Percentiles rank a stretch among this genome's conserved stretches.
Conservation (phyloP, 225 moss, liverwort and hornwort genomes). For the Thuidium tamariscinum region DNA sequence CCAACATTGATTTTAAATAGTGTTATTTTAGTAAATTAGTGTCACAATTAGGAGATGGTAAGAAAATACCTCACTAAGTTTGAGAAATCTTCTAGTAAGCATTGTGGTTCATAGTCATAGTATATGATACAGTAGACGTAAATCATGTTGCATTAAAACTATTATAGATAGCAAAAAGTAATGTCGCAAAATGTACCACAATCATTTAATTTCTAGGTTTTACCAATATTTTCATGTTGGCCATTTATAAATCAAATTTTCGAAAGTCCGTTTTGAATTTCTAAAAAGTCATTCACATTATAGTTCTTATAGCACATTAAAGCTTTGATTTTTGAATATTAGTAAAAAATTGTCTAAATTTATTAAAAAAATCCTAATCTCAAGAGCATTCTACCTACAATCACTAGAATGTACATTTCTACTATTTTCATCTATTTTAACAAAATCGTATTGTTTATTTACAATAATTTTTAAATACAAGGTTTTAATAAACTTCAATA, state of each 20-base stretch:
- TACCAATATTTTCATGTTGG: not conserved
- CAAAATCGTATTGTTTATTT: not conserved
- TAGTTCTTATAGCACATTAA: not conserved
- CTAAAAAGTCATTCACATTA: not conserved
- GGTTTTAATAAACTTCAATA: not conserved
- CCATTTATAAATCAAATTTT: not conserved
- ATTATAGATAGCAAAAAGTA: too few relatives aligned
- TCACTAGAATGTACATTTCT: not conserved
- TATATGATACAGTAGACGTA: not conserved
- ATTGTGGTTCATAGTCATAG: not conserved
- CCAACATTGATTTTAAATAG: not conserved
- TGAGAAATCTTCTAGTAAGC: not conserved
- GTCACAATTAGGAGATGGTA: not conserved
- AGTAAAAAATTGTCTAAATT: not conserved
- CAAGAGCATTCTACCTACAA: not conserved
- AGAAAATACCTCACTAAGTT: not conserved
- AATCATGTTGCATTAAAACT: not conserved
- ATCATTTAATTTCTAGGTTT: too few relatives aligned
- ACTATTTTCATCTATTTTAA: not conserved
- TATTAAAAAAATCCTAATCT: fast-evolving
- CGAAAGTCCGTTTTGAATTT: not conserved
- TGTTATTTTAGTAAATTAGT: not conserved
- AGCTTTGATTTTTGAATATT: not conserved
- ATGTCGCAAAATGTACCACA: too few relatives aligned
- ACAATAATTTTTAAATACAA: too few relatives aligned